These are phyloP conservation scores for Stachybotrys chlorohalonatus DNA, from an alignment of 2,329 filamentous ascomycete genomes.

Conservation along the genomic window DNA sequence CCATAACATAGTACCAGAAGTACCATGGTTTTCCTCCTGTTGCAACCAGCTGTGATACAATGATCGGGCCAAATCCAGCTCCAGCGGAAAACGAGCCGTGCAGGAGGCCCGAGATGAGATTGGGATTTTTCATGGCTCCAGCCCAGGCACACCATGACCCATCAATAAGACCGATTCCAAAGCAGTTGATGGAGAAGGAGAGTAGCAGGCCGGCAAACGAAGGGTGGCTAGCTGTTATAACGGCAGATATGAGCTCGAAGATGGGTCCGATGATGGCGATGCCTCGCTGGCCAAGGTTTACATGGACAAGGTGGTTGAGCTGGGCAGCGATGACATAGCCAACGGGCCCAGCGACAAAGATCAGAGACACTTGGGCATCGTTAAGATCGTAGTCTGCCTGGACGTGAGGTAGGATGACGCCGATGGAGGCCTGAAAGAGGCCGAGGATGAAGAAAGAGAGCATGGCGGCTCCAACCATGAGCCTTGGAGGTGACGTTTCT, in stretches of 20 bases:
- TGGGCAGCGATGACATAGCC: constrained; percentile 34
- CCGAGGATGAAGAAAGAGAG: constrained; percentile 14
- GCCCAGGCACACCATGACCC: constrained; percentile 36
- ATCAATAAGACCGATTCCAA: constrained; percentile 31
- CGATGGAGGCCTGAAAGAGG: constrained; percentile 15
- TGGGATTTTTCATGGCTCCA: constrained; percentile 26
- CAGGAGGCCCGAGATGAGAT: constrained; percentile 10
- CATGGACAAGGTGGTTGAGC: constrained; percentile 27
- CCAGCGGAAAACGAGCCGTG: constrained; percentile 2
- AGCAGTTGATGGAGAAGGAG: constrained; percentile 20
- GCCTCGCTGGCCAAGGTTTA: constrained; percentile 28
- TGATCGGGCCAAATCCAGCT: not conserved
- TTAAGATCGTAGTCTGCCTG: constrained; percentile 27
- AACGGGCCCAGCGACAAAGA: constrained; percentile 31
- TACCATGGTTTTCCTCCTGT: not conserved
- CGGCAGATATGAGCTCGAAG: constrained; percentile 6
- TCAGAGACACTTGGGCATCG: constrained; percentile 31
- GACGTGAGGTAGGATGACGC: constrained; percentile 15
- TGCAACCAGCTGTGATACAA: not conserved
- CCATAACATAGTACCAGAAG: not conserved
- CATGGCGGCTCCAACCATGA: constrained; percentile 3
- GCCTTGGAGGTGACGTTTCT: not conserved
- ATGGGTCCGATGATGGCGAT: constrained; percentile 28
- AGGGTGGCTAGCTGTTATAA: not conserved
- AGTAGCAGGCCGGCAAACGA: not conserved